Base-by-base conservation (phyloP, 2,329 filamentous ascomycete genomes). In the Aureobasidium sp. region DNA sequence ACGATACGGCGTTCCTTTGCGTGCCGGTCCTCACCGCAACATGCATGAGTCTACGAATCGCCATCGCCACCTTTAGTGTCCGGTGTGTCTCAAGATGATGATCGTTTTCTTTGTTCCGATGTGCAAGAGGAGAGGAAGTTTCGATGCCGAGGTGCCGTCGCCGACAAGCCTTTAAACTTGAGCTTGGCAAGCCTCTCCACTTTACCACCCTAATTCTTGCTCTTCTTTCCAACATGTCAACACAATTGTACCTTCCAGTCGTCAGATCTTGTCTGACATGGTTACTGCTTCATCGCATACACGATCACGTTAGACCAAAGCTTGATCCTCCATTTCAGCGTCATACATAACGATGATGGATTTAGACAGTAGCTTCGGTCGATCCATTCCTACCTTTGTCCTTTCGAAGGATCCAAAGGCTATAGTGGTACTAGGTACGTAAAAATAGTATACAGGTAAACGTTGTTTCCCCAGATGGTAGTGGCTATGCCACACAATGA, bases 361-460 rank as follows among this genome's bases (percentile, higher is more conserved):
- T n/a, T n/a, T 5, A 24, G 39, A 8, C 8, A 37, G 15, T 44
- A 45, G 27, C 53, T 35, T 57, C 12, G 39, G 39, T 15, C 53
- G 39, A 45, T 45, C 53, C n/a, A 44, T 45, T 31, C 40, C 24
- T 57, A 8, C 22, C 35, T 40, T 42, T 54, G 50, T 54, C 5
- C 50, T 39, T 15, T 39, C 3, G 53, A 57, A 33, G 27, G 39
- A 57, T 57, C 14, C 12, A 14, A 1, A 45, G 5, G 33, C 40
- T n/a, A 45, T 15, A 6, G n/a, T 31, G 12, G 27, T 57, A 57
- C 53, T 11, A 33, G 39, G 15, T 35, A 44, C 11, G 53, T 57
- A 44, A 57, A 35, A 44, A 11, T 35, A 31, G 39, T 54, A 54
- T 27, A 54, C 50, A 54, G 50, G 50, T 54, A n/a, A 42, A 54